Conservation (phyloP, 768 basidiomycete species). For the Tubosaeta brunneosetosa region DNA sequence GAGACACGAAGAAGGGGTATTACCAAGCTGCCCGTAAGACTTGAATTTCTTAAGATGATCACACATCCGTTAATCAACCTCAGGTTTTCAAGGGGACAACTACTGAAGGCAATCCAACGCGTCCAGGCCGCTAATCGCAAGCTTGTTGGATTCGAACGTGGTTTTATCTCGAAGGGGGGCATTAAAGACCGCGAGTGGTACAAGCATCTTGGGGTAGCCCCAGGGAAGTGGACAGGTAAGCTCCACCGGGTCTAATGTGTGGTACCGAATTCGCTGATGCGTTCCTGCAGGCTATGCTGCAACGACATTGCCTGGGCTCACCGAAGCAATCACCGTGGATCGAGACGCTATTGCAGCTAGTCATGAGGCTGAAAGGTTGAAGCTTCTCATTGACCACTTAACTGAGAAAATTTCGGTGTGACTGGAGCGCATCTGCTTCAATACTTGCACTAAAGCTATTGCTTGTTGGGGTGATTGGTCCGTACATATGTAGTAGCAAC, state of each 20-base stretch:
- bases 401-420: conserved; percentile 29
- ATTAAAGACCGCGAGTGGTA: conserved; percentile 87
- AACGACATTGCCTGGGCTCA: conserved; percentile 78
- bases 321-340: conserved; percentile 74
- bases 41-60: background rate
- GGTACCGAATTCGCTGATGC: conserved; percentile 1
- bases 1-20: conserved; percentile 1
- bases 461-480: no score
- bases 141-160: conserved; percentile 67
- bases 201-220: conserved; percentile 83
- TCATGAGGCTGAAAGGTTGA: conserved; percentile 57
- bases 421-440: background rate
- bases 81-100: conserved; percentile 25
- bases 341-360: conserved; percentile 55
- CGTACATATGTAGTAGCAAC: no score
- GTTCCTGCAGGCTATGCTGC: conserved; percentile 66
- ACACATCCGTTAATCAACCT: background rate
- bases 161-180: conserved; percentile 76
- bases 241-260: background rate
- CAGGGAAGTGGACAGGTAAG: conserved; percentile 81
- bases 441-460: no score
- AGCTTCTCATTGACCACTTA: conserved; percentile 47
- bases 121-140: conserved; percentile 61
- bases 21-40: background rate
- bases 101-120: conserved; percentile 57